phyloP scores from a whole-genome alignment of 2,329 filamentous ascomycete genomes.

The Penicillium aurantiogriseum region DNA sequence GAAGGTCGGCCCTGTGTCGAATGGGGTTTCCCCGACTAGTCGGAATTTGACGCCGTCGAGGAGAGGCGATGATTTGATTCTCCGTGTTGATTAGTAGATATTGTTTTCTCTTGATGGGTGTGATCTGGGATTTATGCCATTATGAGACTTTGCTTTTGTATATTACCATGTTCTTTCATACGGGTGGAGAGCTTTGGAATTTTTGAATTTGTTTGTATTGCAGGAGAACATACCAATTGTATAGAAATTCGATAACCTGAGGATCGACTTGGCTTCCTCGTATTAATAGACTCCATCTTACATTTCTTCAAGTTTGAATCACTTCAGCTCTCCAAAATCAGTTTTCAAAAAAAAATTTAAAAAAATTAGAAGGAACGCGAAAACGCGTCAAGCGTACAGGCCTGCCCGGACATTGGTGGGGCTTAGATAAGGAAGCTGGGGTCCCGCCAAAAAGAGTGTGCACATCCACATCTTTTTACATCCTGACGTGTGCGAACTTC shows the following conservation, averaged over 20 bases:
- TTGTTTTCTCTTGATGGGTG: neutral
- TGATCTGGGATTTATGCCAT: neutral
- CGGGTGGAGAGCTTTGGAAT: neutral
- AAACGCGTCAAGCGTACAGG: neutral
- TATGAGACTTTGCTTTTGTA: neutral
- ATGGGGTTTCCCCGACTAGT: constrained; percentile 22
- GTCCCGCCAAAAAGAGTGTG: neutral
- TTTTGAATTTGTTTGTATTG: neutral
- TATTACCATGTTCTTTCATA: neutral
- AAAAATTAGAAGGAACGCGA: neutral
- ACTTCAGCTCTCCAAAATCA: neutral
- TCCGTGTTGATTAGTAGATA: constrained; percentile 30
- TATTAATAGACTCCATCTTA: neutral
- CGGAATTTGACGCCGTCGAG: constrained; percentile 34
- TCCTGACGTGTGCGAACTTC: neutral
- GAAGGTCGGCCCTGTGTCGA: constrained; percentile 8
- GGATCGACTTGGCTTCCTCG: neutral
- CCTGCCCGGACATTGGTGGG: neutral
- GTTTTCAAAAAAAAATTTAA: neutral
- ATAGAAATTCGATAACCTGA: neutral
- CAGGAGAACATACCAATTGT: neutral
- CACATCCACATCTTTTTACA: neutral
- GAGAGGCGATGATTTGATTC: constrained; percentile 32
- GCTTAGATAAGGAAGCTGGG: constrained; percentile 6
- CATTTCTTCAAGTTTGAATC: neutral